Conservation (phyloP, 2,329 filamentous ascomycete species). For the Capronia epimyces region DNA sequence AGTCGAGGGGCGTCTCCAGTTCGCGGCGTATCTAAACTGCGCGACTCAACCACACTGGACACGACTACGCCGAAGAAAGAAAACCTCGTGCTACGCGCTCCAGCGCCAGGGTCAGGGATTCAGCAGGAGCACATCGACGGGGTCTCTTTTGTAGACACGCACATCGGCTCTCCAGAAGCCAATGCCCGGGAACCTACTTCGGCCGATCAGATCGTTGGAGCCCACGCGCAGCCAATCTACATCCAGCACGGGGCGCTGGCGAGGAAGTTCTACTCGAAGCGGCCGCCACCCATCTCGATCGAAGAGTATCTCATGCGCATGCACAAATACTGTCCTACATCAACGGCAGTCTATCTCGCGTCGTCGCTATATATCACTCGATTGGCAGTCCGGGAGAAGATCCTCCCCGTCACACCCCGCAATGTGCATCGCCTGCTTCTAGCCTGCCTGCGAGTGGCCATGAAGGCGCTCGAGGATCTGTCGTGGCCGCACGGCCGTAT, state of each 20-base stretch:
- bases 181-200: constrained; percentile 45
- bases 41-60: constrained; percentile 13
- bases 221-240: constrained; percentile 65
- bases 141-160: constrained; percentile 34
- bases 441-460: constrained; percentile 77
- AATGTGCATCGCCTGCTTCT: constrained; percentile 84
- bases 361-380: constrained; percentile 82
- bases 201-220: constrained; percentile 45
- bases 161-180: constrained; percentile 48
- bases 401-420: constrained; percentile 72
- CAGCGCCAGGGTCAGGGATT: constrained; percentile 35
- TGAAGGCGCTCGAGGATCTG: constrained; percentile 91
- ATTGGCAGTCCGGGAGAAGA: constrained; percentile 68
- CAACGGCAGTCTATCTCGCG: constrained; percentile 85
- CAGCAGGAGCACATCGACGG: constrained; percentile 37
- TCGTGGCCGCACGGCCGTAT: constrained; percentile 80
- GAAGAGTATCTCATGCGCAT: constrained; percentile 80
- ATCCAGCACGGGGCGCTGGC: constrained; percentile 80
- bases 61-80: constrained; percentile 28
- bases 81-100: constrained; percentile 29
- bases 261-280: constrained; percentile 88
- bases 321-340: constrained; percentile 89
- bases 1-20: constrained; percentile 24
- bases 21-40: constrained; percentile 12
- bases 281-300: constrained; percentile 73